phyloP scores from a whole-genome alignment of 2,329 filamentous ascomycete species.

The Phyllosticta ampelicida region DNA sequence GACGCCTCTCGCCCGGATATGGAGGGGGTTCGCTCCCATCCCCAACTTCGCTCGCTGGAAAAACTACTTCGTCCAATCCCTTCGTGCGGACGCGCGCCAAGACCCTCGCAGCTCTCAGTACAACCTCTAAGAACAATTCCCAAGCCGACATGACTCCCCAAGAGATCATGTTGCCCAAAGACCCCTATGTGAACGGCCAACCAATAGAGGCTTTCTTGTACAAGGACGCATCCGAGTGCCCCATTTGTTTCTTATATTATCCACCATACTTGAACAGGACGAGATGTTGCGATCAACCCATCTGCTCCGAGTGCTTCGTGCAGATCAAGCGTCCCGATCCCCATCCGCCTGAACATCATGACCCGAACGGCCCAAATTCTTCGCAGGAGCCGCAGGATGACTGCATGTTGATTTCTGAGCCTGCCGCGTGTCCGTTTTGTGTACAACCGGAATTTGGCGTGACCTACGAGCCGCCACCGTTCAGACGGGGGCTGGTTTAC shows the following conservation, averaged over 20 bases:
- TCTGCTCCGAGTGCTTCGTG: conserved; percentile 97
- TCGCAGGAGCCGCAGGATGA: conserved; percentile 40
- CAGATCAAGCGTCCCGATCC: conserved; percentile 94
- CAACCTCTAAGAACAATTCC: conserved; percentile 61
- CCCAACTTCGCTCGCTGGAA: conserved; percentile 41
- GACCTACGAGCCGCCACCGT: conserved; percentile 83
- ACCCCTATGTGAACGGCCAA: conserved; percentile 89
- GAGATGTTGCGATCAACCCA: conserved; percentile 87
- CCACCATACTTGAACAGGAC: conserved; percentile 91
- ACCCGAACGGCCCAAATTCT: conserved; percentile 27
- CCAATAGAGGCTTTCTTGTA: conserved; percentile 87
- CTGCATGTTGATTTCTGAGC: conserved; percentile 71
- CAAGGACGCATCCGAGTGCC: conserved; percentile 81
- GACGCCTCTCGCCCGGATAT: conserved; percentile 48
- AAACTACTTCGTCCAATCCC: conserved; percentile 36
- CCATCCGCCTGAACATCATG: conserved; percentile 70
- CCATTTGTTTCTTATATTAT: conserved; percentile 94
- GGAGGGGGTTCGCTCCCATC: conserved; percentile 51
- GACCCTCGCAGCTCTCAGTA: conserved; percentile 73
- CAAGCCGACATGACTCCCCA: conserved; percentile 62
- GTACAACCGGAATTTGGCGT: conserved; percentile 91
- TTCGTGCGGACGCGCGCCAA: conserved; percentile 77
- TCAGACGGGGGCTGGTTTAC: conserved; percentile 72
- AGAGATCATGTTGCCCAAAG: conserved; percentile 68
- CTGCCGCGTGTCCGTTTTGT: conserved; percentile 88